Conservation (phyloP, 441 rosid species). For the Pelargonium hybrid region DNA sequence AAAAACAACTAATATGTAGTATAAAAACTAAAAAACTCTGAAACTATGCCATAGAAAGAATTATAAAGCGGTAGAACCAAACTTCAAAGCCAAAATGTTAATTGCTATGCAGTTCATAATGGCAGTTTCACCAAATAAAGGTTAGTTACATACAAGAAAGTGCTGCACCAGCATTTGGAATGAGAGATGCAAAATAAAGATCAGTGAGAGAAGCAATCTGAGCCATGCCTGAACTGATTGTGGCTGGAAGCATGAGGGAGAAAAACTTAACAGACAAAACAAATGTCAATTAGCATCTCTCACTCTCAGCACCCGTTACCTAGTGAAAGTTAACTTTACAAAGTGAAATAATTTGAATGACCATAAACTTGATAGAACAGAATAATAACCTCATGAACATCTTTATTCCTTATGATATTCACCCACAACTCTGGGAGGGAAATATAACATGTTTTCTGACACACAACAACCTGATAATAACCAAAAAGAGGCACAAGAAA, state of each 20-base stretch:
- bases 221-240: slow-evolving; percentile 6
- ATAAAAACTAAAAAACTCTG: neutral
- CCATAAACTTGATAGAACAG: neutral
- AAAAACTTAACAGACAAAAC: neutral
- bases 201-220: slow-evolving; percentile 5
- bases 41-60: neutral
- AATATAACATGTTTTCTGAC: neutral
- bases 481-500: neutral
- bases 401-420: slow-evolving; percentile 1
- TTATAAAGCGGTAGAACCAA: neutral
- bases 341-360: neutral
- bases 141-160: neutral
- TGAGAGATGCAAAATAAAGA: slow-evolving; percentile 5
- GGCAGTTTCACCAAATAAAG: no score
- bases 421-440: neutral
- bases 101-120: neutral
- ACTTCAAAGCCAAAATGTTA: neutral
- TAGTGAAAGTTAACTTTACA: neutral
- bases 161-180: neutral
- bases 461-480: neutral
- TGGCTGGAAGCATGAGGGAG: slow-evolving; percentile 4
- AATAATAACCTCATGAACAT: neutral
- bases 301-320: neutral
- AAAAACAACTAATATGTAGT: neutral
- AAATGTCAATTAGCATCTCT: neutral